Conservation (phyloP, 768 basidiomycete species). For the Suillus hirtellus region DNA sequence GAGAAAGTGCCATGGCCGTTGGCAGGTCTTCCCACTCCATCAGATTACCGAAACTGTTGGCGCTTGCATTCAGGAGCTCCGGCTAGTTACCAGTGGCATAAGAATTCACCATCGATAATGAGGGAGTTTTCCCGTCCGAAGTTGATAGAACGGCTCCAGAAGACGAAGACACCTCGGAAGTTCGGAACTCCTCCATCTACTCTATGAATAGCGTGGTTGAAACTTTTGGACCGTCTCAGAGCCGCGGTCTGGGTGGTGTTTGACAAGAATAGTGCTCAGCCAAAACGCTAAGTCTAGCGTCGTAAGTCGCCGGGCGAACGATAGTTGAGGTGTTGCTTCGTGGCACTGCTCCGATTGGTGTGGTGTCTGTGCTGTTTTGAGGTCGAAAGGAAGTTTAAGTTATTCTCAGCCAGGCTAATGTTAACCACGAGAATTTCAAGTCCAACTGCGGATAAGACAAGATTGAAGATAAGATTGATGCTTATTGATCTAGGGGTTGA, state of each 20-base stretch:
- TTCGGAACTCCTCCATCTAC: neutral
- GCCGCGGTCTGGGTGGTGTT: neutral
- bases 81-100: neutral
- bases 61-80: neutral
- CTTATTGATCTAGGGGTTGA: neutral
- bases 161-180: neutral
- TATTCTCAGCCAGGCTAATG: conserved; percentile 1
- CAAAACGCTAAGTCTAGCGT: neutral
- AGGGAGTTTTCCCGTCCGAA: neutral
- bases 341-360: neutral
- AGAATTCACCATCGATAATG: neutral
- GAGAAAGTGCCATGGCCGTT: neutral
- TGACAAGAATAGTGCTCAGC: neutral
- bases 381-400: neutral
- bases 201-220: conserved; percentile 2
- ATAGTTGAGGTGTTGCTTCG: too few relatives aligned
- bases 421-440: neutral
- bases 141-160: neutral
- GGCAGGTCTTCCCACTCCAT: neutral
- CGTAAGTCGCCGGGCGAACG: neutral
- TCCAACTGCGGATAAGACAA: neutral
- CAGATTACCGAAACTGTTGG: neutral
- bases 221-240: neutral
- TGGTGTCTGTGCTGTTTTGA: neutral
- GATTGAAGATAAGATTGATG: neutral